Conservation (phyloP, 352 stramenopile genomes). For the Globisporangium orthogonon region DNA sequence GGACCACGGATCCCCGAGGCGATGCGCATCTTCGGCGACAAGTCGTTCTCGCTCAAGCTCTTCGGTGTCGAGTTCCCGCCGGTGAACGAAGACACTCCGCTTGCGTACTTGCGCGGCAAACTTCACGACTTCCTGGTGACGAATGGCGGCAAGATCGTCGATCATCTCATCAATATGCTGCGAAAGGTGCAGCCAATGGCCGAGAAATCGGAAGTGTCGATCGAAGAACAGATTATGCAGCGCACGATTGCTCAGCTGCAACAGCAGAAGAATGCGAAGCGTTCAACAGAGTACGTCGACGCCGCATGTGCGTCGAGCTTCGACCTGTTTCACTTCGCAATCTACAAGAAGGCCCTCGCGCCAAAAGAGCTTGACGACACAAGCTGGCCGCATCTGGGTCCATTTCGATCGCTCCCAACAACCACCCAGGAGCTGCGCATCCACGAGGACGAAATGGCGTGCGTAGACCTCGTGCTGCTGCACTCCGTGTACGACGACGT, state of each 20-base stretch:
- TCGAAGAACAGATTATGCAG: conserved; percentile 6
- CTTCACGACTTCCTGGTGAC: conserved; percentile 46
- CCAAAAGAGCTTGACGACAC: conserved; percentile 1
- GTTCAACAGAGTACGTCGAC: conserved; percentile 28
- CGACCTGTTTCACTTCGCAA: conserved; percentile 68
- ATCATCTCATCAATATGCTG: conserved; percentile 49
- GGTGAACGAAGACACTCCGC: conserved; percentile 58
- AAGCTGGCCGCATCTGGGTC: conserved; percentile 27
- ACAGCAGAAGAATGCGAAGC: conserved; percentile 1
- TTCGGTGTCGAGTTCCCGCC: conserved; percentile 48
- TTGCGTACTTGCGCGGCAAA: conserved; percentile 45
- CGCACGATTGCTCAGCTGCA: conserved; percentile 8
- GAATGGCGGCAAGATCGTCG: conserved; percentile 46
- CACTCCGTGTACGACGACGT: conserved; percentile 62
- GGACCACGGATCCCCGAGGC: conserved; percentile 47
- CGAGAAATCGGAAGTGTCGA: conserved; percentile 10
- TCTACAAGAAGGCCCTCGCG: conserved; percentile 31
- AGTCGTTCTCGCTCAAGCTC: conserved; percentile 40
- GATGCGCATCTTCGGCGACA: conserved; percentile 50
- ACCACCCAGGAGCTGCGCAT: conserved; percentile 25
- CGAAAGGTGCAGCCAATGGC: conserved; percentile 11
- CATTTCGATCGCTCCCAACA: conserved; percentile 35
- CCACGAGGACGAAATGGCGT: conserved; percentile 31
- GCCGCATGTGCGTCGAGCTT: conserved; percentile 35
- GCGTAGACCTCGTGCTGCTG: conserved; percentile 48